Evolutionary conservation across 352 stramenopile species (phyloP).

Genomic region (Phytophthora sansomeana): DNA sequence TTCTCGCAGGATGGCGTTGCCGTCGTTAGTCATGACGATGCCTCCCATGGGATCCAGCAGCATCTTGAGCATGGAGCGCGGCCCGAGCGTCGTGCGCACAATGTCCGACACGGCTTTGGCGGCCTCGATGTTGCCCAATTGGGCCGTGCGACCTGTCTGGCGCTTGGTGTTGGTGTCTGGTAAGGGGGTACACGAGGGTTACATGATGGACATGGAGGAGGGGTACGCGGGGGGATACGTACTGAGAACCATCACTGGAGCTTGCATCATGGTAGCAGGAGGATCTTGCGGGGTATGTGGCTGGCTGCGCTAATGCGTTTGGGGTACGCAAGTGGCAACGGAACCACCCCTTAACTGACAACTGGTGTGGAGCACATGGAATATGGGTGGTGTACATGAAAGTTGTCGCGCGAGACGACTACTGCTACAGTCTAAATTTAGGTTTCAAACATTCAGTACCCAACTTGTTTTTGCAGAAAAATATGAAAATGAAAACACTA

Average conservation of each 20-base stretch:
- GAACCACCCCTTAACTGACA: background rate
- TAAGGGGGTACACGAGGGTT: background rate
- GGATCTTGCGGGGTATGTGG: constrained; percentile 30
- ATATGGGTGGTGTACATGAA: too few relatives aligned
- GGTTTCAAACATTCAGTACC: too few relatives aligned
- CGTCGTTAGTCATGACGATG: constrained; percentile 99
- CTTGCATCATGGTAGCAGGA: constrained; percentile 81
- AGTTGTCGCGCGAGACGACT: too few relatives aligned
- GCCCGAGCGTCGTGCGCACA: constrained; percentile 98
- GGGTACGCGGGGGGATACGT: constrained; percentile 41
- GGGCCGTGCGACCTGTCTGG: constrained; percentile 97
- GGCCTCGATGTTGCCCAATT: constrained; percentile 98
- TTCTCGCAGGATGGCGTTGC: constrained; percentile 99
- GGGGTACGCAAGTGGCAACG: background rate
- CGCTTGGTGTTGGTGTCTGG: constrained; percentile 98
- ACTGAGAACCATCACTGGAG: constrained; percentile 96
- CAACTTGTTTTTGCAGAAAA: too few relatives aligned
- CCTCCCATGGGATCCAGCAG: constrained; percentile 99
- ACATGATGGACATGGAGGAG: background rate
- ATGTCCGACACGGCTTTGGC: constrained; percentile 98
- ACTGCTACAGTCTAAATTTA: too few relatives aligned
- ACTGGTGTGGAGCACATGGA: background rate
- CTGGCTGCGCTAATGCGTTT: constrained; percentile 18
- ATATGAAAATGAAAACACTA: too few relatives aligned
- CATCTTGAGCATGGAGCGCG: constrained; percentile 99